Evolutionary conservation across 768 basidiomycete genomes (phyloP).

Genomic region (Serendipita sp.): DNA sequence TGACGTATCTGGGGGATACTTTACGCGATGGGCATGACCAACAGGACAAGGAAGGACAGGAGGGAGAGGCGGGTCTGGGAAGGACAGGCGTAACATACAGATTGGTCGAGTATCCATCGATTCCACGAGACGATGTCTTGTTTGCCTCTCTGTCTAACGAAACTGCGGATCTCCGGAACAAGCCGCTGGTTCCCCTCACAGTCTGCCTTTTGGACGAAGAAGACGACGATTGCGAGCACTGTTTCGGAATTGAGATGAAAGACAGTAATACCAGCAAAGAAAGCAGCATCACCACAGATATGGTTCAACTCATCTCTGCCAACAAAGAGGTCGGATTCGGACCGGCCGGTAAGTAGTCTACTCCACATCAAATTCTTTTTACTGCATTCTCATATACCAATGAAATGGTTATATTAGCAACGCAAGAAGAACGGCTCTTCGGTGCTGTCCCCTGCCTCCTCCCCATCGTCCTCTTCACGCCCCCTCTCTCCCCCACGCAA

Average conservation of each 20-base stretch:
- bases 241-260: neutral
- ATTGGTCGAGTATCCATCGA: neutral
- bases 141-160: neutral
- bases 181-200: slow-evolving; percentile 1
- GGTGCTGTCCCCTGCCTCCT: neutral
- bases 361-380: too few species aligned
- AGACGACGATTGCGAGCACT: neutral
- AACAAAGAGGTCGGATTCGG: slow-evolving; percentile 2
- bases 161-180: neutral
- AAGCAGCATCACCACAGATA: neutral
- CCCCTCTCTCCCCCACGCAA: neutral
- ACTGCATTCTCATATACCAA: neutral
- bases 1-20: neutral
- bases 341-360: neutral
- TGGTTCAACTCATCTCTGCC: neutral
- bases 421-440: slow-evolving; percentile 1
- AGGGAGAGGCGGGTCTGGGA: too few species aligned
- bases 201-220: slow-evolving; percentile 6
- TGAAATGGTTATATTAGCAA: neutral
- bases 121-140: neutral
- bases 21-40: neutral
- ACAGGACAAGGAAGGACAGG: neutral
- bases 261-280: neutral
- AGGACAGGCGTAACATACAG: neutral
- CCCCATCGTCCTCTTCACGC: neutral